phyloP scores from a whole-genome alignment of 176 grass and related monocot species.

The Stipa capillata region DNA sequence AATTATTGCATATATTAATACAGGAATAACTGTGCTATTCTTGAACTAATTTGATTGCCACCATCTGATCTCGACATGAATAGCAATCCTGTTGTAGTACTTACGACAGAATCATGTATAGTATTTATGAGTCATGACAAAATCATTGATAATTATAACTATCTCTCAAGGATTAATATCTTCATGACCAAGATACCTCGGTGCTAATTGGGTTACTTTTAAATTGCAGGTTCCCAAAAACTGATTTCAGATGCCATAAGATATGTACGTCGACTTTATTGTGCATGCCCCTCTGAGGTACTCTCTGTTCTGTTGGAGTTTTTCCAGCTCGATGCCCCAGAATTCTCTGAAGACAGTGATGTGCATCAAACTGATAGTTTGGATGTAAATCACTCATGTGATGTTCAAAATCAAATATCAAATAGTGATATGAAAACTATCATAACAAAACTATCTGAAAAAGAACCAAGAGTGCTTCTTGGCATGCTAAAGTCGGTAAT shows the following conservation, averaged over 20 bases:
- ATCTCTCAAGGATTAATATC: background rate
- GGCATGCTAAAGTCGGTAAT: conserved; percentile 60
- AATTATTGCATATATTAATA: background rate
- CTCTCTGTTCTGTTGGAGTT: conserved; percentile 62
- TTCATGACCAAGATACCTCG: background rate
- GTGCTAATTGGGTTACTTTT: conserved; percentile 9
- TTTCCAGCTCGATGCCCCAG: conserved; percentile 39
- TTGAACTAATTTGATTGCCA: no score
- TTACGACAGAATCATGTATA: background rate
- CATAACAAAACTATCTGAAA: conserved; percentile 48
- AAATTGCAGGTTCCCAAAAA: conserved; percentile 57
- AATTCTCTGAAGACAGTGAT: conserved; percentile 25
- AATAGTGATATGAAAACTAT: conserved; percentile 49
- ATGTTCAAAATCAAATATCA: conserved; percentile 25
- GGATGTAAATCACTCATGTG: conserved; percentile 14
- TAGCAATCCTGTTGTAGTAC: background rate
- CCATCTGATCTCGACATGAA: conserved; percentile 5
- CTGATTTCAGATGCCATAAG: conserved; percentile 39
- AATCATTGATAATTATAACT: background rate
- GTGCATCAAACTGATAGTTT: conserved; percentile 34
- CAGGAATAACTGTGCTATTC: background rate
- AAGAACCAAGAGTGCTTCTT: conserved; percentile 71
- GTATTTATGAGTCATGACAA: background rate
- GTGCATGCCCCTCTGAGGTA: conserved; percentile 55
- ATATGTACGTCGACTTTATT: conserved; percentile 48